Evolutionary conservation across 2,329 filamentous ascomycete species (phyloP), one percentile per base, ranked within the genome.

Genomic region (Hymenoscyphus scutula): DNA sequence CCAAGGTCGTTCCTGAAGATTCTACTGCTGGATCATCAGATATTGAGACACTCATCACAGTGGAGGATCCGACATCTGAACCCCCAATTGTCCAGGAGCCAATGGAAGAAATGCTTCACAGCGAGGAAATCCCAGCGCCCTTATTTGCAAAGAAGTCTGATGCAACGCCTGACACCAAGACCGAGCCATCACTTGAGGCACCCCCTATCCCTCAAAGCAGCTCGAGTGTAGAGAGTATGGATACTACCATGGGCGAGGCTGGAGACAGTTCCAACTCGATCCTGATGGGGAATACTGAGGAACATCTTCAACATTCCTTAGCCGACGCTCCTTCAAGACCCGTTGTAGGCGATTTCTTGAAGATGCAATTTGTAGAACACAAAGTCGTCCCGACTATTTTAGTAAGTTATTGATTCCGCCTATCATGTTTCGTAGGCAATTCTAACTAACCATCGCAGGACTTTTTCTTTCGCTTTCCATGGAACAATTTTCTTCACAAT

Each of bases 401-500:
- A 75, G 92, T 96, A 82, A 83, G 89, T 78, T 56, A 3, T 37
- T 15, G 17, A 53, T 51, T 30, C 13, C 34, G 17, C 15, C n/a
- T 11, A 56, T 3, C n/a, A 27, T 34, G 5, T 1, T 34, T n/a
- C n/a, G 2, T n/a, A 32, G 53, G 13, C 8, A 25, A 5, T 32
- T 71, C 63, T 66, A 65, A 71, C 63, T 66, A 65, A 73, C 53
- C 29, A 34, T 32, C 62, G 11, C 67, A 96, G 92, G 91, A 92
- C 62, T 98, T 98, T 80, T 99, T 99, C 79, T 99, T 99, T 80
- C 87, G 89, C 64, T 99, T 98, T 73, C 94, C 95, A 1, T 99
- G 95, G 95, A 99, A 99, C 77, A 99, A 99, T 76, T 99, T 99
- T 74, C 83, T 99, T 53, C 95, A 99, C 78, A 99, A 99, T 73